Conservation (phyloP, 2,329 filamentous ascomycete genomes). For the Chrysoporthe deuterocubensis region DNA sequence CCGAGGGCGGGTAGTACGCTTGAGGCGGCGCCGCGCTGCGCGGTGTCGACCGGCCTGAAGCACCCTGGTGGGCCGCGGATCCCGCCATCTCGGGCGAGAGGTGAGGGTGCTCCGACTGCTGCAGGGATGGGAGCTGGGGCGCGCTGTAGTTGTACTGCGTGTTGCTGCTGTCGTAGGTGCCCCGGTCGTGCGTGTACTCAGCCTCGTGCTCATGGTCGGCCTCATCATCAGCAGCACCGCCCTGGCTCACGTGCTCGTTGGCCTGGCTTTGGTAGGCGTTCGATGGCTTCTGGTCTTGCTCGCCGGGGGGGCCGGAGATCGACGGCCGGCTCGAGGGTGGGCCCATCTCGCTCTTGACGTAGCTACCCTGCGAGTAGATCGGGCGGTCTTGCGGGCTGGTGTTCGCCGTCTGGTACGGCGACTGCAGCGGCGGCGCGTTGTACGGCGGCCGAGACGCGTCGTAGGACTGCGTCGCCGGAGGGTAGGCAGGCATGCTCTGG, state of each 20-base stretch:
- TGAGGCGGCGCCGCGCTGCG: slow-evolving; percentile 75
- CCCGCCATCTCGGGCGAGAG: slow-evolving; percentile 82
- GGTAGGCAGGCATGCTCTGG: slow-evolving; percentile 80
- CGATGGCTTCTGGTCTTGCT: slow-evolving; percentile 62
- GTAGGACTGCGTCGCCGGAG: slow-evolving; percentile 69
- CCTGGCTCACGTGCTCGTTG: slow-evolving; percentile 58
- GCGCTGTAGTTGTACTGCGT: slow-evolving; percentile 78
- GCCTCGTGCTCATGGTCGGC: slow-evolving; percentile 74
- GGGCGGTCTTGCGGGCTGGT: slow-evolving; percentile 61
- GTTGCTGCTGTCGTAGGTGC: slow-evolving; percentile 73
- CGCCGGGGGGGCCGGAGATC: slow-evolving; percentile 57
- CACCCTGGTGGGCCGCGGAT: slow-evolving; percentile 77
- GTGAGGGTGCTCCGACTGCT: slow-evolving; percentile 74
- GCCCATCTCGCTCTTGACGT: slow-evolving; percentile 87
- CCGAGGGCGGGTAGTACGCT: slow-evolving; percentile 72
- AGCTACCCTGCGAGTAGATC: slow-evolving; percentile 71
- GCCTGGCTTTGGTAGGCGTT: slow-evolving; percentile 64
- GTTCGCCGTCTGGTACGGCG: slow-evolving; percentile 70
- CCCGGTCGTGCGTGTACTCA: slow-evolving; percentile 86
- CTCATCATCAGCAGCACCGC: slow-evolving; percentile 63
- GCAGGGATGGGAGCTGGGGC: slow-evolving; percentile 66
- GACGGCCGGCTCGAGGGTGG: slow-evolving; percentile 70
- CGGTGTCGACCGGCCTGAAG: slow-evolving; percentile 83
- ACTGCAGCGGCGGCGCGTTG: slow-evolving; percentile 68
- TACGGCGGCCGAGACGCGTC: slow-evolving; percentile 81